A percentile compares a stretch with the other conserved stretches of the same genome.
Conservation (phyloP, 805 yeast species). For the Cyberlindnera suaveolens region DNA sequence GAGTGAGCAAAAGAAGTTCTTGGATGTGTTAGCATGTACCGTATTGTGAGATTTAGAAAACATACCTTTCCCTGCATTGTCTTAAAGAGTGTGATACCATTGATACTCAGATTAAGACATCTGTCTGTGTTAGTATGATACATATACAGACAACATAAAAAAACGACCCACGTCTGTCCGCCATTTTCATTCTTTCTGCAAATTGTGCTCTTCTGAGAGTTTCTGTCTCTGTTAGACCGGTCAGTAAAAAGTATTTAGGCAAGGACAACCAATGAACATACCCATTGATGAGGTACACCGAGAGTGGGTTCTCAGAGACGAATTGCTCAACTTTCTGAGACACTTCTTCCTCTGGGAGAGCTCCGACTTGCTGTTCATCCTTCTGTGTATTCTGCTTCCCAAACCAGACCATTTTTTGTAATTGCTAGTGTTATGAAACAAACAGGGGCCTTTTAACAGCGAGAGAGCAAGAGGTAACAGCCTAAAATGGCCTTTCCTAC, state of each 20-base stretch:
- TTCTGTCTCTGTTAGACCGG: slow-evolving; percentile 10
- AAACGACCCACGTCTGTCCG: slow-evolving; percentile 30
- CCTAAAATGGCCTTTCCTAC: too few species aligned
- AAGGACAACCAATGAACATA: slow-evolving; percentile 5
- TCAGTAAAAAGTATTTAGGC: neutral
- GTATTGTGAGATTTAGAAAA: neutral
- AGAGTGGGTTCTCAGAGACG: slow-evolving; percentile 8
- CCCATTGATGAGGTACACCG: slow-evolving; percentile 21
- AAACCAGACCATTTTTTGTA: slow-evolving; percentile 4
- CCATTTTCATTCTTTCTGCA: slow-evolving; percentile 39
- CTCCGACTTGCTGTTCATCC: neutral
- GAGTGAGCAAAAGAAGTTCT: slow-evolving; percentile 43
- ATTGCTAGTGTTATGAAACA: neutral
- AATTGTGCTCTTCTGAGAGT: slow-evolving; percentile 31
- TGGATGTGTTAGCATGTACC: neutral
- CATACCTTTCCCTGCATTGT: slow-evolving; percentile 38
- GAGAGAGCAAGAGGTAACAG: too few species aligned
- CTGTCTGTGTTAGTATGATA: slow-evolving; percentile 20
- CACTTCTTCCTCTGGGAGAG: neutral
- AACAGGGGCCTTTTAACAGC: neutral
- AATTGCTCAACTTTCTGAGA: slow-evolving; percentile 1
- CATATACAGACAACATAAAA: too few species aligned
- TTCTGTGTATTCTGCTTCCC: neutral
- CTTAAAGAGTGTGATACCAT: slow-evolving; percentile 38
- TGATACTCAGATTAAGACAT: slow-evolving; percentile 36